phyloP scores from a whole-genome alignment of 768 basidiomycete genomes.

The Lenzites betulinus region DNA sequence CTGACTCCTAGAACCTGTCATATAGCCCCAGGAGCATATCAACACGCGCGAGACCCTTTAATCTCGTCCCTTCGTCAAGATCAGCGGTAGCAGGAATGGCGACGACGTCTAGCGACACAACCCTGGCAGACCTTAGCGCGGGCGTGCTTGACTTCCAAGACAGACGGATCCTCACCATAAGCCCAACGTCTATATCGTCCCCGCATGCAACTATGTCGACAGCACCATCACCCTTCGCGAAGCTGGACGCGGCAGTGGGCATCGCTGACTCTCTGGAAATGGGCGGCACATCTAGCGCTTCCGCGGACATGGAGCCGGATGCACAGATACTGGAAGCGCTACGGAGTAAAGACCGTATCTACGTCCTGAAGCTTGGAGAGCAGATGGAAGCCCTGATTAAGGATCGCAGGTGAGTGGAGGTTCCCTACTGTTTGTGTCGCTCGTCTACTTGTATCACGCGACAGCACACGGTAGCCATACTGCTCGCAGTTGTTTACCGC shows the following conservation, averaged over 20 bases:
- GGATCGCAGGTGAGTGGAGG: conserved; percentile 63
- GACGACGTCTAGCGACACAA: conserved; percentile 23
- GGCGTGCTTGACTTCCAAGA: conserved; percentile 24
- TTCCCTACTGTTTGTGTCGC: not conserved
- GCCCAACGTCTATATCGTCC: conserved; percentile 21
- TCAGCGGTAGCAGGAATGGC: conserved; percentile 13
- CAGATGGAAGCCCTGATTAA: conserved; percentile 77
- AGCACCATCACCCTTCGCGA: conserved; percentile 9
- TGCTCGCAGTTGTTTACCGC: not conserved
- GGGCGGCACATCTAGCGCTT: not conserved
- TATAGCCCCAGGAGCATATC: conserved; percentile 1
- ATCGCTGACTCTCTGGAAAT: conserved; percentile 15
- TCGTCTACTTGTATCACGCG: conserved; percentile 18
- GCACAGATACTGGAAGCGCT: conserved; percentile 84
- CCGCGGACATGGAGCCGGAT: conserved; percentile 56
- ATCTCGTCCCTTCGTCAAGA: not conserved
- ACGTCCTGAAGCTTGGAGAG: conserved; percentile 87
- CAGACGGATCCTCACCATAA: conserved; percentile 15
- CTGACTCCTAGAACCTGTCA: conserved; percentile 7
- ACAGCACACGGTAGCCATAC: not conserved
- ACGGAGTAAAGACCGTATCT: conserved; percentile 84
- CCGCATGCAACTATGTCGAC: conserved; percentile 21
- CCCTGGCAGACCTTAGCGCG: conserved; percentile 19
- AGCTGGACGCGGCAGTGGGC: conserved; percentile 11
- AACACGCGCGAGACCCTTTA: not conserved